These are phyloP conservation scores for Phytophthora hybrid DNA, from an alignment of 352 stramenopile genomes.

Conservation along the genomic window DNA sequence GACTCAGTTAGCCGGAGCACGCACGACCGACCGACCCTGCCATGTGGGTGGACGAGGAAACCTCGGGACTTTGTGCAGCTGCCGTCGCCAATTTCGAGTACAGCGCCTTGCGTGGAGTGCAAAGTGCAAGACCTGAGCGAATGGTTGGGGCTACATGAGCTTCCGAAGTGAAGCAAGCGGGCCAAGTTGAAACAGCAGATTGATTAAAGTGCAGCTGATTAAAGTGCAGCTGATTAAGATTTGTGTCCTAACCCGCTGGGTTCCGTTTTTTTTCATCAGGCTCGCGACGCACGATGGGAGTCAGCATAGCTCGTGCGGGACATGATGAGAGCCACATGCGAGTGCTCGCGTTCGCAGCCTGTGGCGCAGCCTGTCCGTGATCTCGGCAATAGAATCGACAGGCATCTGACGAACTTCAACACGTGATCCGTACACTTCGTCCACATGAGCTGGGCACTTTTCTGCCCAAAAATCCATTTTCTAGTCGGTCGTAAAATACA, in stretches of 20 bases:
- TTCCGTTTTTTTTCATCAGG: conserved; percentile 11
- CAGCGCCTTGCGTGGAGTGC: background rate
- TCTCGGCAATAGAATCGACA: conserved; percentile 24
- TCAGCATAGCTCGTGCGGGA: conserved; percentile 19
- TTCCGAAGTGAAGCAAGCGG: background rate
- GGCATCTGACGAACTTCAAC: conserved; percentile 18
- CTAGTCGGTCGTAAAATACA: conserved; percentile 24
- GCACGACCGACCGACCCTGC: background rate
- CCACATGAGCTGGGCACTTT: conserved; percentile 22
- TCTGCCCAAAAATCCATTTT: conserved; percentile 25
- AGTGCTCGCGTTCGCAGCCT: background rate
- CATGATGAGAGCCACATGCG: conserved; percentile 10
- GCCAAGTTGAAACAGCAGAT: conserved; percentile 11
- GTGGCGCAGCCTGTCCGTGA: background rate
- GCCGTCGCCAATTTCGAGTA: background rate
- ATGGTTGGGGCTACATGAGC: background rate
- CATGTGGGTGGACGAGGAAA: background rate
- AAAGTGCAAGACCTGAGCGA: background rate
- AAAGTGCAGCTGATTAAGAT: conserved; percentile 17
- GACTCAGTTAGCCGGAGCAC: background rate
- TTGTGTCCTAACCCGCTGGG: conserved; percentile 25
- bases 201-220: conserved; percentile 13
- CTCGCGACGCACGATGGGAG: conserved; percentile 21
- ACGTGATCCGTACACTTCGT: conserved; percentile 22
- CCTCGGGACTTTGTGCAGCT: background rate